Percentiles rank a stretch among this genome's conserved stretches.
These are phyloP conservation scores for Leishmania tarentolae DNA, from an alignment of 208 protist genomes.

Conservation along the genomic window DNA sequence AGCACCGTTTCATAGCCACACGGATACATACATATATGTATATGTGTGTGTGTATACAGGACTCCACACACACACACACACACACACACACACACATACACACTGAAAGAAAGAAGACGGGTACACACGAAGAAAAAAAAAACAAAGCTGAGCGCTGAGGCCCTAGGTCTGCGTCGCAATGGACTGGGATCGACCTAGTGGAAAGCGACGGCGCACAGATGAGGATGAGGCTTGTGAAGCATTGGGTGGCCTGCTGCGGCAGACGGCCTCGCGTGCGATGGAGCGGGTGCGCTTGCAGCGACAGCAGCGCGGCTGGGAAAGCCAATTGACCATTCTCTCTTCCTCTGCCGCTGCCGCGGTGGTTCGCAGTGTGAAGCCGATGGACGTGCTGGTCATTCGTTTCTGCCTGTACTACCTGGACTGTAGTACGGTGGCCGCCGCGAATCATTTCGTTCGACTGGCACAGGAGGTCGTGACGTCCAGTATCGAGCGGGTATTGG, in stretches of 20 bases:
- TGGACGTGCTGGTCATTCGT: slow-evolving; percentile 76
- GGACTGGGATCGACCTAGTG: slow-evolving; percentile 16
- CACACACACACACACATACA: neutral
- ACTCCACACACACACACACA: neutral
- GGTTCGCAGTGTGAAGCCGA: slow-evolving; percentile 45
- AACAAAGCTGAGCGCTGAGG: neutral
- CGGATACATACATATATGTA: no score
- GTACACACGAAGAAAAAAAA: neutral
- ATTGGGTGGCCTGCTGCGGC: slow-evolving; percentile 67
- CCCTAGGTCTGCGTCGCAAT: neutral
- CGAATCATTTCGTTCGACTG: slow-evolving; percentile 69
- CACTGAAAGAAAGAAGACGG: neutral
- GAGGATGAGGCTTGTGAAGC: slow-evolving; percentile 72
- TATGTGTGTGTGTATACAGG: neutral
- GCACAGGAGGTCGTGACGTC: slow-evolving; percentile 68
- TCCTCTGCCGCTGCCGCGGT: slow-evolving; percentile 16
- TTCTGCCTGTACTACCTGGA: slow-evolving; percentile 81
- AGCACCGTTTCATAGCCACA: no score
- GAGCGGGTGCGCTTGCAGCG: slow-evolving; percentile 64
- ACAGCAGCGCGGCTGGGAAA: slow-evolving; percentile 17
- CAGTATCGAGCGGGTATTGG: slow-evolving; percentile 63
- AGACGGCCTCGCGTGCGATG: slow-evolving; percentile 71
- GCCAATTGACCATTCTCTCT: neutral
- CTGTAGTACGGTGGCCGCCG: slow-evolving; percentile 27
- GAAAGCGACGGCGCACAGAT: slow-evolving; percentile 44